A percentile compares a stretch with the other conserved stretches of the same genome.
Evolutionary conservation across 129 eudicot species (phyloP).

Genomic region (Helichrysum umbraculigerum): DNA sequence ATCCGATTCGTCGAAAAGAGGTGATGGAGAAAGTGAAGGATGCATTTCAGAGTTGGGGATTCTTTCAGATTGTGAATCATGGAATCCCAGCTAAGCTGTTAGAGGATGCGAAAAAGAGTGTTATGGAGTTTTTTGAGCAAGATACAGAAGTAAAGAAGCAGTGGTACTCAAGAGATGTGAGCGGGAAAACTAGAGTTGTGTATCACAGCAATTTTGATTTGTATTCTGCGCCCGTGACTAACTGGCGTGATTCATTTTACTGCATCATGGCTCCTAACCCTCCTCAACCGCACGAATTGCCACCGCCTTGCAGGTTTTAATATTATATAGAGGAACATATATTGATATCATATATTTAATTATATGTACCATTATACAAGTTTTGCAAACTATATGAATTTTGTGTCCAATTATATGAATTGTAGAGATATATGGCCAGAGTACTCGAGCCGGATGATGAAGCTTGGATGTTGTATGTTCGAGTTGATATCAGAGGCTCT

Average conservation of each 20-base stretch:
- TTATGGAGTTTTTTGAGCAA: constrained; percentile 41
- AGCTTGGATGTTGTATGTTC: constrained; percentile 33
- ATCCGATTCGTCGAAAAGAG: no score
- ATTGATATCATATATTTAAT: no score
- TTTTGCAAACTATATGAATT: no score
- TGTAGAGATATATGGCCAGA: constrained; percentile 33
- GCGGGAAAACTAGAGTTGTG: constrained; percentile 18
- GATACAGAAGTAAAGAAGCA: constrained; percentile 40
- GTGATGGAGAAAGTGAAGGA: no score
- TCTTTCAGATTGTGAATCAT: constrained; percentile 52
- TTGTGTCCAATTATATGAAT: not conserved
- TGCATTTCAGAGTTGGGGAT: no score
- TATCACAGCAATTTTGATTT: constrained; percentile 48
- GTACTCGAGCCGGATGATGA: constrained; percentile 31
- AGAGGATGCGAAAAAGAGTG: constrained; percentile 38
- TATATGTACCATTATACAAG: no score
- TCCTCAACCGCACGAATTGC: constrained; percentile 51
- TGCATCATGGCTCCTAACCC: constrained; percentile 39
- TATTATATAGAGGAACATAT: no score
- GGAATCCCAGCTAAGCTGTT: constrained; percentile 39
- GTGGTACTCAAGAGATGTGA: constrained; percentile 28
- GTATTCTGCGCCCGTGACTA: constrained; percentile 40
- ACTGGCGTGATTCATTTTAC: constrained; percentile 53
- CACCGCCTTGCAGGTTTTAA: constrained; percentile 55
- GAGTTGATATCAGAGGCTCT: constrained; percentile 52